These are phyloP conservation scores for Odonthalia washingtoniensis DNA, from an alignment of 31 red algal genomes.

Conservation along the genomic window DNA sequence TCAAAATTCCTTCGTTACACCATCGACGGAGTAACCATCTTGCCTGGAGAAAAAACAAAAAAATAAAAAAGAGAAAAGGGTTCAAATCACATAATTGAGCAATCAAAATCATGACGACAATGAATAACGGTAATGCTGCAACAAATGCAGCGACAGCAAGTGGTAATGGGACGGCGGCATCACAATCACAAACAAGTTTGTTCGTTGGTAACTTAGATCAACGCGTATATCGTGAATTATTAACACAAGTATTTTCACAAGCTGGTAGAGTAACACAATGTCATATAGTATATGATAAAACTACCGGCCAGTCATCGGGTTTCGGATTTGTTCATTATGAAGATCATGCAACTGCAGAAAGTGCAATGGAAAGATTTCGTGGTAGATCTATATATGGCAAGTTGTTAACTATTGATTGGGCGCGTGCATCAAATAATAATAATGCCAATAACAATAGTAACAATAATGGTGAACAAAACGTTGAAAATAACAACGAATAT, in stretches of 20 bases:
- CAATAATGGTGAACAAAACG: slow-evolving; percentile 25
- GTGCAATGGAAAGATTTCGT: slow-evolving; percentile 82
- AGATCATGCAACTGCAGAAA: slow-evolving; percentile 71
- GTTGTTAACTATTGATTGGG: slow-evolving; percentile 90
- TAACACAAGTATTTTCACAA: slow-evolving; percentile 77
- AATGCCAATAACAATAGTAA: too few species aligned
- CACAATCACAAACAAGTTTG: slow-evolving; percentile 50
- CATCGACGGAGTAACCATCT: too few species aligned
- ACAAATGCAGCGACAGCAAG: too few species aligned
- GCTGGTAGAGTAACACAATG: slow-evolving; percentile 77
- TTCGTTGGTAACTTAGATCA: slow-evolving; percentile 93
- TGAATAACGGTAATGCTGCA: too few species aligned
- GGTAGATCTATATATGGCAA: slow-evolving; percentile 79
- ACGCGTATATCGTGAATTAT: slow-evolving; percentile 87
- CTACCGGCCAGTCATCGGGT: slow-evolving; percentile 66
- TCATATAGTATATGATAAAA: slow-evolving; percentile 84
- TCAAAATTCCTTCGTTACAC: too few species aligned
- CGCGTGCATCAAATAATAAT: slow-evolving; percentile 53
- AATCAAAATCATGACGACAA: too few species aligned
- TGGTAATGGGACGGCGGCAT: too few species aligned
- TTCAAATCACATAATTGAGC: too few species aligned
- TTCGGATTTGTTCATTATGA: slow-evolving; percentile 93
- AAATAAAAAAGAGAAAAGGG: too few species aligned
- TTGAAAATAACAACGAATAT: slow-evolving; percentile 54
- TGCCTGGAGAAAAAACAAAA: too few species aligned